Conservation (phyloP, 495 filamentous ascomycete species). For the Elaphomyces granulatus region DNA sequence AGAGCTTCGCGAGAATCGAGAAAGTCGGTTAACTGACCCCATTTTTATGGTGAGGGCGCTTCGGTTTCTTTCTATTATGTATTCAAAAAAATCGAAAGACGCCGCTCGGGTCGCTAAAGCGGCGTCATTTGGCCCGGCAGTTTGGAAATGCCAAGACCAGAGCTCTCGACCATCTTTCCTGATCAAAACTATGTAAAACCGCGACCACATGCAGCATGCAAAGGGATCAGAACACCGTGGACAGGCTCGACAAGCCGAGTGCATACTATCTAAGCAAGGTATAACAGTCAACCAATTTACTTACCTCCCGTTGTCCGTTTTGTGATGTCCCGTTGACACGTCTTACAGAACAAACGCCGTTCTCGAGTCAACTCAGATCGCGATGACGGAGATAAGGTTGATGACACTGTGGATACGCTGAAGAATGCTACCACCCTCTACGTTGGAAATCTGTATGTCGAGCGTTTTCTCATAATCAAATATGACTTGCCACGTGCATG, state of each 20-base stretch:
- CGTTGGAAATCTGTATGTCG: slow-evolving; percentile 81
- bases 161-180: no score
- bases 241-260: slow-evolving; percentile 76
- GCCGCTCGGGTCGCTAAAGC: no score
- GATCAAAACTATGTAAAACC: no score
- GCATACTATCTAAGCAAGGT: slow-evolving; percentile 76
- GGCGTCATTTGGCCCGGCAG: no score
- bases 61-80: no score
- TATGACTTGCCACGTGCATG: no score
- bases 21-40: no score
- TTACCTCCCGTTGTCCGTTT: slow-evolving; percentile 1
- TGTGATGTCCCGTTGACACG: slow-evolving; percentile 1
- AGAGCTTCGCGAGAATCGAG: no score
- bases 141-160: no score
- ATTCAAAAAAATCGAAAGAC: no score
- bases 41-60: no score
- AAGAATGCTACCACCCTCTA: slow-evolving; percentile 88
- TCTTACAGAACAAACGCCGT: slow-evolving; percentile 53
- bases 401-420: slow-evolving; percentile 54
- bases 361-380: slow-evolving; percentile 34
- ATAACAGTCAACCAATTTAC: slow-evolving; percentile 11
- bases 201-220: slow-evolving; percentile 1
- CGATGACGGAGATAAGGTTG: slow-evolving; percentile 44
- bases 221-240: slow-evolving; percentile 46
- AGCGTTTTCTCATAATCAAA: no score